Evolutionary conservation across 1,139 yeast species (phyloP), one percentile per base, ranked within the genome.

Genomic region (Magnusiomyces suaveolens): DNA sequence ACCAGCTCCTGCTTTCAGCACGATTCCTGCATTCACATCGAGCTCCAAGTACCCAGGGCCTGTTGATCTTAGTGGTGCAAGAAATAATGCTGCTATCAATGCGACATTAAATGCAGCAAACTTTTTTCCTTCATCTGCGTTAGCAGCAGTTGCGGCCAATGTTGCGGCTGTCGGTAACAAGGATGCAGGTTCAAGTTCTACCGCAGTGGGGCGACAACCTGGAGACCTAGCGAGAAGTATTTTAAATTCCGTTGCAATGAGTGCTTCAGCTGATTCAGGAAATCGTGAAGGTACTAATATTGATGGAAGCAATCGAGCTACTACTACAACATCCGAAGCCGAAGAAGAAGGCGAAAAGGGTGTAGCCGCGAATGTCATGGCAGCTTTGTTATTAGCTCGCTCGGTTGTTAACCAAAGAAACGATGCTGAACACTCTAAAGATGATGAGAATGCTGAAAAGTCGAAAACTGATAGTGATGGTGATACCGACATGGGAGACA

Each of bases 381-480:
- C 54, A 52, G 33, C 53, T 39, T n/a, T 38, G 20, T 38, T 50
- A n/a, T 26, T 38, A 43, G 47, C 52, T 20, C 20, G 49, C 23
- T 52, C 52, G 18, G 26, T 43, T 10, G 53, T 36, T 21, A 36
- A 36, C 36, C 18, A 43, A 38, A 25, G 48, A 43, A 38, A 8
- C 16, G 43, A 38, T 4, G n/a, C 6, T 12, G 41, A 64, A 26
- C 62, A 58, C 14, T 49, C 53, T 47, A 58, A 43, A 6, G 33
- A 53, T 2, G 51, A 52, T n/a, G 59, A 43, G 3, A 32, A 52
- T 4, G 51, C 55, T n/a, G 53, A 52, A 12, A 51, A 55, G 26
- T 47, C 60, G 8, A 43, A 47, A n/a, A 50, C 55, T 10, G 59
- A 59, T 32, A 52, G 65, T 2, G 68, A 47, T n/a, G 24, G 24